Evolutionary conservation across 1,284 basidiomycete species (phyloP).

Genomic region (Singerocomus inundabilis): DNA sequence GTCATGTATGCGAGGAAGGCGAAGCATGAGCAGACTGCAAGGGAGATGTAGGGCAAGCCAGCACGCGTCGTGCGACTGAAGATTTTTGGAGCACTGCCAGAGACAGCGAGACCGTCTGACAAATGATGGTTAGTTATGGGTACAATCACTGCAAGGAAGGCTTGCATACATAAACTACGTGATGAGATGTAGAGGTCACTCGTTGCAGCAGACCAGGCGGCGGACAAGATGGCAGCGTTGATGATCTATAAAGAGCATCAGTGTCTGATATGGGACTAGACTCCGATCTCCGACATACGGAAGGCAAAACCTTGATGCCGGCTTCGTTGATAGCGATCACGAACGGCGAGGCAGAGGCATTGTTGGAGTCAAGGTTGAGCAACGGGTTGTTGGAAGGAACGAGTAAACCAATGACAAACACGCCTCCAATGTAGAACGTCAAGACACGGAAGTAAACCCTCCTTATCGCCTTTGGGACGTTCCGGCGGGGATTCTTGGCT

Average conservation of each 20-base stretch:
- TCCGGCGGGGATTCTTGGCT: slow-evolving; percentile 33
- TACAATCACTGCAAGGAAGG: not conserved
- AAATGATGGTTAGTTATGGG: not conserved
- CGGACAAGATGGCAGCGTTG: slow-evolving; percentile 63
- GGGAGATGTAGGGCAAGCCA: slow-evolving; percentile 59
- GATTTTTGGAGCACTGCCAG: slow-evolving; percentile 57
- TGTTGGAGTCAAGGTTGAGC: slow-evolving; percentile 32
- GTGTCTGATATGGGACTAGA: not conserved
- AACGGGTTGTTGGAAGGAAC: slow-evolving; percentile 45
- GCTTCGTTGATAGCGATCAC: slow-evolving; percentile 52
- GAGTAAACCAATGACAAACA: slow-evolving; percentile 51
- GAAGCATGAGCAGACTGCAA: slow-evolving; percentile 51
- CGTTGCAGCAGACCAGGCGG: slow-evolving; percentile 53
- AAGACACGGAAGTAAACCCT: slow-evolving; percentile 53
- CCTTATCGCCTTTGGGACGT: slow-evolving; percentile 44
- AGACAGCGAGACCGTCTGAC: slow-evolving; percentile 55
- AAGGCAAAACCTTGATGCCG: slow-evolving; percentile 51
- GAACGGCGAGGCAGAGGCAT: slow-evolving; percentile 47
- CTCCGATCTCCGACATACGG: slow-evolving; percentile 27
- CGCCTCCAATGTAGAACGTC: slow-evolving; percentile 49
- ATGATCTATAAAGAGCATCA: slow-evolving; percentile 40
- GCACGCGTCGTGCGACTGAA: slow-evolving; percentile 51
- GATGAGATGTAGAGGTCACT: slow-evolving; percentile 29
- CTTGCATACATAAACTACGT: slow-evolving; percentile 23
- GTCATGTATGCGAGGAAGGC: slow-evolving; percentile 53